phyloP scores from a whole-genome alignment of 345 rosid genomes.

The Eucalyptus decipiens region DNA sequence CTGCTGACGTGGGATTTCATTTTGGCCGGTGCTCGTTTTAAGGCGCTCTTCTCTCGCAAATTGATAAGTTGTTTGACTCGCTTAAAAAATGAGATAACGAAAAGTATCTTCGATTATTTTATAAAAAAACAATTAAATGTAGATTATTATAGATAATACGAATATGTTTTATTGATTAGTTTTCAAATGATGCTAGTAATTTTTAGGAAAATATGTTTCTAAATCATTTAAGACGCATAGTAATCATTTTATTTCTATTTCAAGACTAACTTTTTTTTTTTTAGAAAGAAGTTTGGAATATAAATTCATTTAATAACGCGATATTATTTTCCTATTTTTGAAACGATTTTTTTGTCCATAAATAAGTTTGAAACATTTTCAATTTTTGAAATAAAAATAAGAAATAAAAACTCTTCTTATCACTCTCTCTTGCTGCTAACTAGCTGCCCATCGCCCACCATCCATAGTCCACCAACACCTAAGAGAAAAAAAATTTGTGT shows the following conservation, averaged over 20 bases:
- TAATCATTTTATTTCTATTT: no score
- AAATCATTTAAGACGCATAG: fast-evolving
- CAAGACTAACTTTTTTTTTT: fast-evolving
- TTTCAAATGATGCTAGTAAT: not conserved
- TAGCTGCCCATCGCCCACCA: fast-evolving
- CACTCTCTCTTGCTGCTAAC: fast-evolving
- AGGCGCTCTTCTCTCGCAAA: not conserved
- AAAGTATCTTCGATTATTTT: not conserved
- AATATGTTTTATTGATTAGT: not conserved
- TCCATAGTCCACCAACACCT: fast-evolving
- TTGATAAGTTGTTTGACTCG: no score
- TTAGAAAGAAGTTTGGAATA: fast-evolving
- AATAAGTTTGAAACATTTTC: no score
- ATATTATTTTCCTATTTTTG: fast-evolving
- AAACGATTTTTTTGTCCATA: no score
- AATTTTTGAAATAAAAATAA: fast-evolving
- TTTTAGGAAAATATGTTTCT: not conserved
- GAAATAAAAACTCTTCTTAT: fast-evolving
- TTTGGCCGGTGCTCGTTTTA: not conserved
- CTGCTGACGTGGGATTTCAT: not conserved
- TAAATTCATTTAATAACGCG: fast-evolving
- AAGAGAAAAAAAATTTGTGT: no score
- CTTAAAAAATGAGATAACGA: not conserved
- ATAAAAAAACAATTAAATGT: not conserved
- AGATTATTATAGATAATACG: not conserved